A percentile compares a stretch with the other conserved stretches of the same genome.
Conservation (phyloP, 371 early-diverging fungal species). For the Lichtheimia hyalospora region DNA sequence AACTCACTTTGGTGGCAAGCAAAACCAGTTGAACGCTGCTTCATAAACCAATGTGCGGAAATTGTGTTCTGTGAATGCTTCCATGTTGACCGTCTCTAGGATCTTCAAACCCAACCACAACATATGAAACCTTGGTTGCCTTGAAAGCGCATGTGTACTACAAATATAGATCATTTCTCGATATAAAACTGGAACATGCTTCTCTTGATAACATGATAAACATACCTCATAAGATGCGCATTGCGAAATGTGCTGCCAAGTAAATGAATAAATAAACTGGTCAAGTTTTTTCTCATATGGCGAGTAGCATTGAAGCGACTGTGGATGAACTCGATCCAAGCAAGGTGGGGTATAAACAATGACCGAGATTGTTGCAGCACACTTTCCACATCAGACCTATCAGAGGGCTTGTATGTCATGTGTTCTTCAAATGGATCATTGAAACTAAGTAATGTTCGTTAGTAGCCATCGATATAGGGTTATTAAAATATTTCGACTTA, state of each 20-base stretch:
- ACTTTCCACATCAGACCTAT: slow-evolving; percentile 68
- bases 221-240: slow-evolving; percentile 45
- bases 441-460: slow-evolving; percentile 28
- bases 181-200: not conserved
- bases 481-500: slow-evolving; percentile 31
- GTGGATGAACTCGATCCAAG: slow-evolving; percentile 84
- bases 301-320: slow-evolving; percentile 82
- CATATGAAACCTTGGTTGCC: slow-evolving; percentile 78
- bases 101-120: slow-evolving; percentile 78
- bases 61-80: slow-evolving; percentile 63
- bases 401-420: slow-evolving; percentile 91
- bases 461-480: not conserved
- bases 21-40: slow-evolving; percentile 77
- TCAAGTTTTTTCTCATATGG: slow-evolving; percentile 70
- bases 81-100: slow-evolving; percentile 64
- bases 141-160: slow-evolving; percentile 70
- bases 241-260: slow-evolving; percentile 73
- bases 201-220: not conserved
- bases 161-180: not conserved
- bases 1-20: slow-evolving; percentile 59
- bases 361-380: slow-evolving; percentile 58
- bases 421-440: slow-evolving; percentile 82
- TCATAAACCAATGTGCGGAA: slow-evolving; percentile 65
- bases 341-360: slow-evolving; percentile 73
- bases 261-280: slow-evolving; percentile 70